Conservation (phyloP, 2,329 filamentous ascomycete genomes). For the Verticillium isaacii region DNA sequence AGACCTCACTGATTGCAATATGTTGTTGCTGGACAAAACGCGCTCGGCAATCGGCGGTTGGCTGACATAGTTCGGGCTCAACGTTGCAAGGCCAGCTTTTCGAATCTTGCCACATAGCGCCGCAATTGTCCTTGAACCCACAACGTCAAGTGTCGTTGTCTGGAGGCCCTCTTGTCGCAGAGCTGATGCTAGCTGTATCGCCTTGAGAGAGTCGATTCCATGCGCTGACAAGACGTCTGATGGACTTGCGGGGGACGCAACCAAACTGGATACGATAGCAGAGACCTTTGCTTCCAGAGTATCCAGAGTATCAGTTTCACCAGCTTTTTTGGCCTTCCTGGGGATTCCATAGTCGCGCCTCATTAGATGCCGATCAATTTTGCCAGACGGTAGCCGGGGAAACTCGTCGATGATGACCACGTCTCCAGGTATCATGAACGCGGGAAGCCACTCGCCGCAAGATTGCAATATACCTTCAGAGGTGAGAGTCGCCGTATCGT, state of each 20-base stretch:
- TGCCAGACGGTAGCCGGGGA: conserved; percentile 76
- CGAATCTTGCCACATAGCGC: neutral
- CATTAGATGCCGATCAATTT: conserved; percentile 68
- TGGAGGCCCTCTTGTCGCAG: conserved; percentile 54
- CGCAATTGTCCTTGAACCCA: conserved; percentile 47
- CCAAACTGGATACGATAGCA: conserved; percentile 30
- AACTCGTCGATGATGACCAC: conserved; percentile 60
- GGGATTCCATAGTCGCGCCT: conserved; percentile 18
- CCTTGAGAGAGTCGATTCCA: conserved; percentile 60
- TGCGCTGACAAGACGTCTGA: conserved; percentile 41
- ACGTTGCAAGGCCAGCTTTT: neutral
- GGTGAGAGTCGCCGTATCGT: conserved; percentile 6
- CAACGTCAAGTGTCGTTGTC: conserved; percentile 55
- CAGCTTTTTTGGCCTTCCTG: neutral
- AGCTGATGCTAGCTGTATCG: conserved; percentile 51
- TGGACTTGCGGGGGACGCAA: conserved; percentile 30
- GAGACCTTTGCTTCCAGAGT: conserved; percentile 26
- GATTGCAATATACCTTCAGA: conserved; percentile 18
- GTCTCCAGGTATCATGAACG: conserved; percentile 78
- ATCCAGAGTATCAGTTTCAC: no score
- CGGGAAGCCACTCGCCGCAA: conserved; percentile 72
- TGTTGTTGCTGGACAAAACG: neutral
- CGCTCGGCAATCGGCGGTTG: neutral
- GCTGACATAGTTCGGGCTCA: neutral
- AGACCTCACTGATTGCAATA: conserved; percentile 8